phyloP scores from a whole-genome alignment of 2,329 filamentous ascomycete species.

The Trichophyton rubrum region DNA sequence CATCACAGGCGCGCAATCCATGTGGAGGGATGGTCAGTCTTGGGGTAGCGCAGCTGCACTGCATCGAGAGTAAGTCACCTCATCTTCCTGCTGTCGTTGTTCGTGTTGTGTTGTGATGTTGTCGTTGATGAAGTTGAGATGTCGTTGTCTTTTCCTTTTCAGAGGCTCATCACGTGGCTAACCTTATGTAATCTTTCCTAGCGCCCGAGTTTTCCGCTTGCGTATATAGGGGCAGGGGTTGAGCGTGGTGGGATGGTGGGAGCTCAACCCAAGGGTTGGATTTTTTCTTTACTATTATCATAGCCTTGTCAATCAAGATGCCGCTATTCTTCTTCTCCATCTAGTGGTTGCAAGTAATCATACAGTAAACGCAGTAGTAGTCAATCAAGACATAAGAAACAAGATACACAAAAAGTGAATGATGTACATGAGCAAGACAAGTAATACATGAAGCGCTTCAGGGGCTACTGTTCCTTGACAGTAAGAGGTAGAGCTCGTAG shows the following conservation, averaged over 20 bases:
- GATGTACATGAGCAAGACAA: neutral
- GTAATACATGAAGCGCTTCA: neutral
- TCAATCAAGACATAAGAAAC: neutral
- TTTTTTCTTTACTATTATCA: too few species aligned
- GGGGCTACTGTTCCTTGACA: neutral
- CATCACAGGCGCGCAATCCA: neutral
- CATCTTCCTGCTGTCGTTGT: neutral
- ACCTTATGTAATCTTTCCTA: constrained; percentile 7
- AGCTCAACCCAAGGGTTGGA: neutral
- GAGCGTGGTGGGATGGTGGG: constrained; percentile 1
- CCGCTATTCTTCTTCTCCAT: neutral
- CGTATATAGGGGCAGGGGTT: neutral
- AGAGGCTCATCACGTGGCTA: neutral
- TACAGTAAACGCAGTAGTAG: neutral
- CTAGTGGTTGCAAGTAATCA: neutral
- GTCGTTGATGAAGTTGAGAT: neutral
- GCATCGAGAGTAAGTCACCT: neutral
- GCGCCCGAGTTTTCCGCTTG: neutral
- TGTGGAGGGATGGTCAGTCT: neutral
- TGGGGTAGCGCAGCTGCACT: neutral
- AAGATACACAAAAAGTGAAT: neutral
- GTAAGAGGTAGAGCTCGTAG: constrained; percentile 21
- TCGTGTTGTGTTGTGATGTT: too few species aligned
- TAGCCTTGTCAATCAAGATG: neutral
- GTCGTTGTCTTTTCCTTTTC: neutral